Conservation (phyloP, 2,329 filamentous ascomycete genomes). For the Helotiales sp. region DNA sequence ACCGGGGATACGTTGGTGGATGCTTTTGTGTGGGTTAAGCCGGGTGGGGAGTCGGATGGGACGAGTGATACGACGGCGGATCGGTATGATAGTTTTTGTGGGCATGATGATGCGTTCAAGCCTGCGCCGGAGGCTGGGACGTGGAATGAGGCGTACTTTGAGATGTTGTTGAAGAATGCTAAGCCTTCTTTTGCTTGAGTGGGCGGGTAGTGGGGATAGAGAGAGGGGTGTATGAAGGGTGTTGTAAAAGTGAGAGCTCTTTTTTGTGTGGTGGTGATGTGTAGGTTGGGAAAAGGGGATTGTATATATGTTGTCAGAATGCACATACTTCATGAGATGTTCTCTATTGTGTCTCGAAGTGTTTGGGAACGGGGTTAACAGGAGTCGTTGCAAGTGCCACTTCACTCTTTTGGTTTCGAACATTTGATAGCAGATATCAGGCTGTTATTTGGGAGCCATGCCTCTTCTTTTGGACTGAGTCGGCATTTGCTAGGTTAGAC, state of each 20-base stretch:
- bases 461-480: too few species aligned
- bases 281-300: neutral
- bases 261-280: neutral
- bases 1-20: constrained; percentile 31
- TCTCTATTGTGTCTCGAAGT: neutral
- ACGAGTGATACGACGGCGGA: constrained; percentile 34
- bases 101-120: constrained; percentile 42
- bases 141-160: constrained; percentile 48
- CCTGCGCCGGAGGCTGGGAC: constrained; percentile 43
- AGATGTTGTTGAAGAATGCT: constrained; percentile 44
- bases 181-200: constrained; percentile 18
- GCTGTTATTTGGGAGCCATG: too few species aligned
- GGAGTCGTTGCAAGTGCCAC: neutral
- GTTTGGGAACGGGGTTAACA: too few species aligned
- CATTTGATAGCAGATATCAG: too few species aligned
- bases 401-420: too few species aligned
- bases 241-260: neutral
- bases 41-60: constrained; percentile 36
- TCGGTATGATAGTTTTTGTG: constrained; percentile 52
- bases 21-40: constrained; percentile 38
- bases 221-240: neutral
- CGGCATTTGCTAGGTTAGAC: too few species aligned
- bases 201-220: neutral
- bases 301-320: constrained; percentile 1
- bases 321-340: neutral